Percentiles rank a stretch among this genome's conserved stretches.
Evolutionary conservation across 2,329 filamentous ascomycete species (phyloP).

Genomic region (Raffaelea deltoideospora): DNA sequence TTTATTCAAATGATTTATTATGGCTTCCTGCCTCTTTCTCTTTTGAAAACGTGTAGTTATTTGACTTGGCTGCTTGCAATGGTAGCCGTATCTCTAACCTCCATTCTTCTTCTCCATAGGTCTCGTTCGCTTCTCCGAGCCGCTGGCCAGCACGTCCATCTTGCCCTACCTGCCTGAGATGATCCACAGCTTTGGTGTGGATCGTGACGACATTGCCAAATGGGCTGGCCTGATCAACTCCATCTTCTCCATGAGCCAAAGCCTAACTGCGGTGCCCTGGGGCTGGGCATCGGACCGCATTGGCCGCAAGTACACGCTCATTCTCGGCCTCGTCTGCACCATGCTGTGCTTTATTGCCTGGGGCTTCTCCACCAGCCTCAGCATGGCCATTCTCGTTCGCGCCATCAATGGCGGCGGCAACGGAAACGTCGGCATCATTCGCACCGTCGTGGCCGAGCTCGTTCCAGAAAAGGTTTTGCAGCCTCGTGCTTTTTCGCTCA

Average conservation of each 20-base stretch:
- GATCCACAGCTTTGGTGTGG: slow-evolving; percentile 64
- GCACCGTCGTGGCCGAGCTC: slow-evolving; percentile 86
- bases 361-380: slow-evolving; percentile 65
- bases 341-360: slow-evolving; percentile 72
- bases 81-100: too few species aligned
- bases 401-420: slow-evolving; percentile 72
- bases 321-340: slow-evolving; percentile 58
- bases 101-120: slow-evolving; percentile 27
- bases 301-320: slow-evolving; percentile 70
- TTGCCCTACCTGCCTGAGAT: slow-evolving; percentile 64
- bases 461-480: slow-evolving; percentile 78
- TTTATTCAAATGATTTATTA: too few species aligned
- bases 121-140: slow-evolving; percentile 66
- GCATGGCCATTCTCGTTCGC: slow-evolving; percentile 66
- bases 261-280: slow-evolving; percentile 58
- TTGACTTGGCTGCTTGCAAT: too few species aligned
- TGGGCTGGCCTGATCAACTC: slow-evolving; percentile 67
- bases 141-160: slow-evolving; percentile 55
- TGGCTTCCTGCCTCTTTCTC: too few species aligned
- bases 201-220: slow-evolving; percentile 56
- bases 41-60: too few species aligned
- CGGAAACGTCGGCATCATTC: slow-evolving; percentile 85
- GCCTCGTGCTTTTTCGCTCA: slow-evolving; percentile 77
- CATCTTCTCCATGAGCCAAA: slow-evolving; percentile 58
- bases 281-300: slow-evolving; percentile 61